phyloP scores from a whole-genome alignment of 805 yeast species.

The Brettanomyces custersianus region DNA sequence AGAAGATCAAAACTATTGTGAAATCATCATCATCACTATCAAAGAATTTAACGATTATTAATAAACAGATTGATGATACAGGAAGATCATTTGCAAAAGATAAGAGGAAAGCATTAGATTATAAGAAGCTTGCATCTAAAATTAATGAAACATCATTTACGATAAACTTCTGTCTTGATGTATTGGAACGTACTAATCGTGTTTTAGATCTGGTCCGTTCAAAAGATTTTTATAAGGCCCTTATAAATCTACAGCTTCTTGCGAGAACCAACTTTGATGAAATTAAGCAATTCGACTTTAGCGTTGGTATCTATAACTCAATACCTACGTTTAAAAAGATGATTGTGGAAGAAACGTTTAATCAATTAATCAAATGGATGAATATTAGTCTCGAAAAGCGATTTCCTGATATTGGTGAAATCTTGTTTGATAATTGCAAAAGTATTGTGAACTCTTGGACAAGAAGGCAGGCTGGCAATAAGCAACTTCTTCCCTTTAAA shows the following conservation, averaged over 20 bases:
- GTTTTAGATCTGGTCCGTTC: constrained; percentile 72
- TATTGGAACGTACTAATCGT: constrained; percentile 77
- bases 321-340: constrained; percentile 67
- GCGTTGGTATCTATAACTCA: constrained; percentile 62
- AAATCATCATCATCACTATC: constrained; percentile 47
- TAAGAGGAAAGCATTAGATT: constrained; percentile 49
- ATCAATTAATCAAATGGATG: constrained; percentile 57
- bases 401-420: constrained; percentile 47
- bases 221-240: constrained; percentile 74
- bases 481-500: constrained; percentile 44
- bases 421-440: constrained; percentile 44
- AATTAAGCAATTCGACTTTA: constrained; percentile 59
- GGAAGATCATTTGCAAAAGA: constrained; percentile 56
- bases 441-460: constrained; percentile 56
- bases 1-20: constrained; percentile 54
- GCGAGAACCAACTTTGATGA: constrained; percentile 59
- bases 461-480: constrained; percentile 32
- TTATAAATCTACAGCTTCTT: constrained; percentile 72
- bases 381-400: constrained; percentile 53
- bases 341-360: constrained; percentile 67
- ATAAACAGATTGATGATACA: constrained; percentile 48
- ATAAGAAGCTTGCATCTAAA: constrained; percentile 55
- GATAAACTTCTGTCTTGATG: constrained; percentile 66
- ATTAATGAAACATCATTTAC: constrained; percentile 65
- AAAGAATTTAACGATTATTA: constrained; percentile 46